These are phyloP conservation scores for Teratosphaeriaceae sp. DNA, from an alignment of 2,329 filamentous ascomycete genomes.

Conservation along the genomic window DNA sequence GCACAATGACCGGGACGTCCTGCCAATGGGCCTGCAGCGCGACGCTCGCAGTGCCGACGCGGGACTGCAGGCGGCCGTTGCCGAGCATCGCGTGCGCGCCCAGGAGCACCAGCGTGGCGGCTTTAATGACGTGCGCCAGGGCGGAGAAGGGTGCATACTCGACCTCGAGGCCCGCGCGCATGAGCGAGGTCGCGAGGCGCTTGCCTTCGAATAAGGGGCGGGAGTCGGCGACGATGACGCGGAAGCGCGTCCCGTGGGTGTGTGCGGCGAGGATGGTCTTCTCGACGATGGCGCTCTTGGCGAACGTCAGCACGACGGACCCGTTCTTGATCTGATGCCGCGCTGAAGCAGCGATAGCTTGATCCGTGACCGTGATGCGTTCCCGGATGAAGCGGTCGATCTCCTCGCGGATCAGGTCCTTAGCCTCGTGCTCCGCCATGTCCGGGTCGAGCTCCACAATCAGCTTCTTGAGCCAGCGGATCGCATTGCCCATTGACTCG, in stretches of 20 bases:
- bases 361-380: conserved; percentile 78
- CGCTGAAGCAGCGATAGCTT: conserved; percentile 74
- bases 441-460: conserved; percentile 88
- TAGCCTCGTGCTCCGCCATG: conserved; percentile 73
- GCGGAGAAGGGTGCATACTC: conserved; percentile 77
- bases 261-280: conserved; percentile 70
- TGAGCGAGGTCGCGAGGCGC: conserved; percentile 64
- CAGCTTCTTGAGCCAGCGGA: conserved; percentile 86
- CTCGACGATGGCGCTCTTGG: conserved; percentile 79
- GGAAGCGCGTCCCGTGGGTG: conserved; percentile 64
- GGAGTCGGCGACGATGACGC: conserved; percentile 77
- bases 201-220: conserved; percentile 64
- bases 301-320: conserved; percentile 81
- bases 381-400: conserved; percentile 90
- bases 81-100: conserved; percentile 93
- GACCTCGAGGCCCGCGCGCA: conserved; percentile 64
- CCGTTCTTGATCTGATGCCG: conserved; percentile 68
- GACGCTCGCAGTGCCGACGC: conserved; percentile 78
- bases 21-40: conserved; percentile 73
- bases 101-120: conserved; percentile 68
- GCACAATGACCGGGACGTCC: conserved; percentile 75
- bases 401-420: conserved; percentile 66
- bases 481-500: conserved; percentile 94
- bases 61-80: conserved; percentile 84
- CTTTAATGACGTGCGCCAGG: conserved; percentile 64